Evolutionary conservation across 208 protist species (phyloP), one percentile per base, ranked within the genome.

Genomic region (Trypanosoma cruzi): DNA sequence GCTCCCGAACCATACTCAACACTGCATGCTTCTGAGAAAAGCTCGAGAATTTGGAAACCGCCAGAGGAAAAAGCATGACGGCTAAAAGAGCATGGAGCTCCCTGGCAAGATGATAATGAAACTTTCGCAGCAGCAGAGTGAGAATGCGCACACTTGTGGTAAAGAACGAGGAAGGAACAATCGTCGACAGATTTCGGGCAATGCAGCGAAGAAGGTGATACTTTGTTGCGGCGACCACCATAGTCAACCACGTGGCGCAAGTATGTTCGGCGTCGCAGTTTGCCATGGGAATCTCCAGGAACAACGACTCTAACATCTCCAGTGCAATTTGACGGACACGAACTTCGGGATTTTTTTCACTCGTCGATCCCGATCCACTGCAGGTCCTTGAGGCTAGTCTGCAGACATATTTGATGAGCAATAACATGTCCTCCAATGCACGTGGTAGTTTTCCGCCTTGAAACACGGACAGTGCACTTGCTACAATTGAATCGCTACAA

Each of bases 11-110:
- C 83, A 94, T 90, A 13, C 76, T 60, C 6, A 96, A 50, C 52
- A 96, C 84, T n/a, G 82, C 80, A 60, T 85, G 81, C 75, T 93
- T 94, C 72, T 94, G 91, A 6, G 84, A 77, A 64, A 94, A 94
- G 48, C 58, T 76, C 2, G 80, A 80, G 69, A 84, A 86, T 32
- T 68, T 77, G 28, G 85, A 92, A 31, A 44, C 48, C 53, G 79
- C 71, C 49, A 94, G 64, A 10, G 91, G 91, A 28, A 94, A 68
- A 34, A 96, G 37, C 62, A 93, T 86, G 22, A 81, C 75, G 0
- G 77, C 75, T 18, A 94, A 76, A 24, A 92, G 53, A 10, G 85
- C 64, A 66, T 94, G 83, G 66, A 96, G 75, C 68, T 94, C 88
- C 2, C 77, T 63, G 4, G 81, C 75, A 32, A 96, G 62, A 72